Evolutionary conservation across 257 asterid species (phyloP), one percentile per base, ranked within the genome.

Genomic region (Fraxinus excelsior): DNA sequence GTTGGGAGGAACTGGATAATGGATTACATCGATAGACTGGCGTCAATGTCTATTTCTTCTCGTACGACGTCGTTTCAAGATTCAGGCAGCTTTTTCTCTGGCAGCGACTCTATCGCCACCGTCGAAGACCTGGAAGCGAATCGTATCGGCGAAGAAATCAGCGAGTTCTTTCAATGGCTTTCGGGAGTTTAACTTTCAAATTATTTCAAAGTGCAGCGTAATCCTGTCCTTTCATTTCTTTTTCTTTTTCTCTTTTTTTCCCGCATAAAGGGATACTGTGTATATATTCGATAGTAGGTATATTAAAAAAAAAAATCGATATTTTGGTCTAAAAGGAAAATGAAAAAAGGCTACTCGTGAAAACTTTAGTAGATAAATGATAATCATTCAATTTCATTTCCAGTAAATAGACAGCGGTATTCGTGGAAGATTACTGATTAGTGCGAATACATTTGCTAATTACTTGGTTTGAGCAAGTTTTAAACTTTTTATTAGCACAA

Each of bases 161-260:
- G 96, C 69, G 98, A 96, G 70, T 70, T 91, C 49, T 96, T 96
- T 69, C 94, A 97, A 80, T 96, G 98, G 99, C 86, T 96, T 10
- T 96, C 98, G 7, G 96, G 96, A 73, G 84, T 87, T 53, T 92
- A 84, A 87, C 7, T 67, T 75, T 88, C 81, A 88, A 83, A 86
- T 87, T 82, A 84, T 37, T 44, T 40, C 6, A 67, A 38, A 13
- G 8, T 4, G 8, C 53, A 69, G 80, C 93, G 83, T 73, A 82
- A 78, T 1, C 1, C 26, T 14, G 90, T 90, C 84, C 76, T 82
- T 76, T 62, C 0, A n/a, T 71, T 44, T 26, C 51, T 62, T 26
- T 25, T 23, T 66, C 12, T 51, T 5, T 42, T 67, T 31, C 40
- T 53, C 60, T 56, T 51, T 51, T 28, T 35, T 3, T 62, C 25